Conservation (phyloP, 148 eudicot genomes). For the Spergularia bocconei region DNA sequence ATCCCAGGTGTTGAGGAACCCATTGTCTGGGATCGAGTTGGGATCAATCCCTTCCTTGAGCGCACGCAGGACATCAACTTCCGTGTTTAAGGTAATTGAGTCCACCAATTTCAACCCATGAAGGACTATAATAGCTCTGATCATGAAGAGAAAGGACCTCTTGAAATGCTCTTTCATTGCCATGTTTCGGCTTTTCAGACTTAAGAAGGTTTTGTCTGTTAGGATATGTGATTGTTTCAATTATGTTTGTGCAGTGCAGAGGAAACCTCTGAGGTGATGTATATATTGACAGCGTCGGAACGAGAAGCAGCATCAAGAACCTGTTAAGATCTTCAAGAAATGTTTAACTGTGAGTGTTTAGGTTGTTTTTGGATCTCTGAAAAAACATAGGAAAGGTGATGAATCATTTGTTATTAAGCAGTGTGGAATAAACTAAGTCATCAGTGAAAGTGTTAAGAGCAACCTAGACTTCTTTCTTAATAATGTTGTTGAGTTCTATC, state of each 20-base stretch:
- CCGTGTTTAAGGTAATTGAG: conserved; percentile 39
- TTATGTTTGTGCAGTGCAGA: conserved; percentile 5
- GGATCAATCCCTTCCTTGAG: conserved; percentile 54
- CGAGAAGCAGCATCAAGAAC: conserved; percentile 13
- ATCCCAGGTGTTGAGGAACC: conserved; percentile 54
- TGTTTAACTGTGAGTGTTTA: background rate
- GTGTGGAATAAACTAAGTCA: conserved; percentile 15
- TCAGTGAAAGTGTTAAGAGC: conserved; percentile 16
- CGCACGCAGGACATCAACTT: conserved; percentile 49
- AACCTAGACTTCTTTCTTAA: conserved; percentile 33
- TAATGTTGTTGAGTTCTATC: background rate
- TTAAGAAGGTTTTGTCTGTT: conserved; percentile 6
- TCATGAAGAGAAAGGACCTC: conserved; percentile 15
- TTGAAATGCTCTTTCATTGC: conserved; percentile 7
- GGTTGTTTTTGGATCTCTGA: conserved; percentile 19
- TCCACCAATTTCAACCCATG: conserved; percentile 17
- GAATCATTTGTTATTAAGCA: conserved; percentile 27
- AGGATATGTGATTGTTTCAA: conserved; percentile 1
- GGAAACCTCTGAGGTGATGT: background rate
- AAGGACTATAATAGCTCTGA: conserved; percentile 4
- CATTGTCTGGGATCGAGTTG: conserved; percentile 43
- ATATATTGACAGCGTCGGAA: conserved; percentile 6
- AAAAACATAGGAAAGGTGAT: conserved; percentile 21
- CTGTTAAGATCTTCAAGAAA: conserved; percentile 18
- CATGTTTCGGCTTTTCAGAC: background rate